Evolutionary conservation across 2,329 filamentous ascomycete species (phyloP).

Genomic region (Pezicula radicicola): DNA sequence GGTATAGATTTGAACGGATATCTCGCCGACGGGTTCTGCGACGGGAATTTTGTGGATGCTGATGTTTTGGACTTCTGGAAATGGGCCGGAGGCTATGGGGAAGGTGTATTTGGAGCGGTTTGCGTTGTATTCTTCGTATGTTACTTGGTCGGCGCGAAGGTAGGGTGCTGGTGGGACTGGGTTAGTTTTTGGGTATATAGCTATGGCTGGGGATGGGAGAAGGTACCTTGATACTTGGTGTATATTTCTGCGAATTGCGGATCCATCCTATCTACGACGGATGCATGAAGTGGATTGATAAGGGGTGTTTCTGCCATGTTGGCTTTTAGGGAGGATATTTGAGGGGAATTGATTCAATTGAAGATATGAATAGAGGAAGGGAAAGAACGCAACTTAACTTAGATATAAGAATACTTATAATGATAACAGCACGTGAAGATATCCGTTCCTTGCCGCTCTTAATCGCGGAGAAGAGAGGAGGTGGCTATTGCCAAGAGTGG

Average conservation of each 20-base stretch:
- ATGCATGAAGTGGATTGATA: slow-evolving; percentile 1
- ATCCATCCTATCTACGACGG: neutral
- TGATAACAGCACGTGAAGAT: too few relatives aligned
- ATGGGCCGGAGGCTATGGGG: slow-evolving; percentile 10
- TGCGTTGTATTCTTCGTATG: slow-evolving; percentile 19
- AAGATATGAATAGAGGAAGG: too few relatives aligned
- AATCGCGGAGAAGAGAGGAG: too few relatives aligned
- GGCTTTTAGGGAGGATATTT: neutral
- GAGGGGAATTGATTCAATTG: too few relatives aligned
- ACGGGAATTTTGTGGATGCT: slow-evolving; percentile 11
- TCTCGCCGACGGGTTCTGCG: slow-evolving; percentile 12
- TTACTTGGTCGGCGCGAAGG: slow-evolving; percentile 18
- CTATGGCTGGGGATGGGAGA: too few relatives aligned
- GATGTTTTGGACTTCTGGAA: slow-evolving; percentile 12
- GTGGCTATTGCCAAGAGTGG: too few relatives aligned
- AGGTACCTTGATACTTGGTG: neutral
- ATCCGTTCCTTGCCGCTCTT: too few relatives aligned
- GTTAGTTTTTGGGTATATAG: too few relatives aligned
- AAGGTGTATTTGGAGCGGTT: slow-evolving; percentile 19
- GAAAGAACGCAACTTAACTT: too few relatives aligned
- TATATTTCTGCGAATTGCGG: slow-evolving; percentile 1
- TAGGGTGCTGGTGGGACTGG: slow-evolving; percentile 7
- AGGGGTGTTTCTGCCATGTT: neutral
- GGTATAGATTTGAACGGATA: slow-evolving; percentile 13
- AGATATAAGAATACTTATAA: too few relatives aligned